Conservation (phyloP, 352 stramenopile species). For the Phytophthora fragariae region DNA sequence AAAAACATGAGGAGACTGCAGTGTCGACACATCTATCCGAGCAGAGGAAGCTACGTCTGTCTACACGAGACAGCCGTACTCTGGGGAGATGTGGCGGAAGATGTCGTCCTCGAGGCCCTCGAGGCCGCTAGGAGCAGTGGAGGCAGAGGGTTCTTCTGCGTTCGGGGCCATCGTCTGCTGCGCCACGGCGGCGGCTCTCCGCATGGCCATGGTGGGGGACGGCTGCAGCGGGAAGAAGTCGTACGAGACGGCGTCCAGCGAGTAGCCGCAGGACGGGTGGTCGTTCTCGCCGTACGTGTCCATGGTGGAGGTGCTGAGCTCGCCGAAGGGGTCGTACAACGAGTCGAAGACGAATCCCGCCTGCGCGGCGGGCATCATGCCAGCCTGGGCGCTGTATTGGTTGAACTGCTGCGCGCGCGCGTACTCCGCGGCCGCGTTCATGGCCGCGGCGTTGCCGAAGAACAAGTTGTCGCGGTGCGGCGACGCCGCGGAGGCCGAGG, state of each 20-base stretch:
- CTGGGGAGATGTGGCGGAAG: constrained; percentile 85
- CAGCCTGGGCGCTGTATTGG: constrained; percentile 28
- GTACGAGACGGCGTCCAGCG: constrained; percentile 58
- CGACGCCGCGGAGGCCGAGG: constrained; percentile 42
- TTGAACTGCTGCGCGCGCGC: constrained; percentile 31
- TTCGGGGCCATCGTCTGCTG: constrained; percentile 16
- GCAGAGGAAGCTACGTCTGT: background rate
- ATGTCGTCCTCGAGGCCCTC: constrained; percentile 74
- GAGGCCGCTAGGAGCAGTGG: constrained; percentile 23
- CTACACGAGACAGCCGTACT: constrained; percentile 86
- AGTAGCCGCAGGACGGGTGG: constrained; percentile 55
- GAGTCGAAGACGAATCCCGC: constrained; percentile 46
- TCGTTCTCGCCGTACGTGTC: constrained; percentile 61
- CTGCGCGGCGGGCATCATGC: constrained; percentile 25
- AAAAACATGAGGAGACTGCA: constrained; percentile 10
- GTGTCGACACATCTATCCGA: constrained; percentile 36
- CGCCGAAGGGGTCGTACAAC: constrained; percentile 56
- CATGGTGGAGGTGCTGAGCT: constrained; percentile 46
- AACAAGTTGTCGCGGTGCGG: constrained; percentile 46
- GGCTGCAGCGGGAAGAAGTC: constrained; percentile 62
- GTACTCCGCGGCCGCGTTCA: constrained; percentile 32
- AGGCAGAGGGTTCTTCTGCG: constrained; percentile 11
- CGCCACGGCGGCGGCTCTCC: constrained; percentile 30
- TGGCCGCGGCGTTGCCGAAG: constrained; percentile 41
- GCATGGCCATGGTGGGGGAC: constrained; percentile 54